A percentile compares a stretch with the other conserved stretches of the same genome.
Conservation (phyloP, 805 yeast species). For the Saturnispora silvae region DNA sequence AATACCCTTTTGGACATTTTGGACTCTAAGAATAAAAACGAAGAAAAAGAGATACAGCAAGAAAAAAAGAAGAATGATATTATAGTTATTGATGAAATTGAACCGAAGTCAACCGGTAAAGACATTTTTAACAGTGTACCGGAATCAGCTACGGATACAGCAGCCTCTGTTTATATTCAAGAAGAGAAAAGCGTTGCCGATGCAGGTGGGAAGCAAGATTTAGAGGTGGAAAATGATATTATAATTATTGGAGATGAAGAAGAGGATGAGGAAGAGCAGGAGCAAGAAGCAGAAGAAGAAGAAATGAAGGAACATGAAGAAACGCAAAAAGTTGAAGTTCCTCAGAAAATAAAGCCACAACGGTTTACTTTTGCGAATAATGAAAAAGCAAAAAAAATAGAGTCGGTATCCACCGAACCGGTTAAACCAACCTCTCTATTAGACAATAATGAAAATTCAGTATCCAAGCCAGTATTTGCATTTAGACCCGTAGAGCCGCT, state of each 20-base stretch:
- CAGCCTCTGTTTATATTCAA: neutral
- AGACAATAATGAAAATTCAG: too few relatives aligned
- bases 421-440: too few relatives aligned
- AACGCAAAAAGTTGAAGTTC: too few relatives aligned
- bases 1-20: constrained; percentile 11
- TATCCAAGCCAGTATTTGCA: constrained; percentile 3
- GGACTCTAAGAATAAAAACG: neutral
- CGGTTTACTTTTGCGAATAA: too few relatives aligned
- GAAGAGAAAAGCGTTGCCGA: neutral
- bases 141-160: neutral
- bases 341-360: too few relatives aligned
- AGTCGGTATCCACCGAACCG: too few relatives aligned
- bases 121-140: neutral
- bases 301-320: neutral
- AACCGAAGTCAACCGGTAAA: neutral
- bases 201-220: too few relatives aligned
- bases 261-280: neutral
- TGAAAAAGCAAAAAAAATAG: too few relatives aligned
- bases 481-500: neutral
- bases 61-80: neutral
- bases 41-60: neutral
- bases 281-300: neutral
- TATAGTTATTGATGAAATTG: neutral
- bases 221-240: constrained; percentile 1
- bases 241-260: constrained; percentile 3